These are phyloP conservation scores for Fallopia convolvulus DNA, from an alignment of 148 eudicot genomes.

Conservation along the genomic window DNA sequence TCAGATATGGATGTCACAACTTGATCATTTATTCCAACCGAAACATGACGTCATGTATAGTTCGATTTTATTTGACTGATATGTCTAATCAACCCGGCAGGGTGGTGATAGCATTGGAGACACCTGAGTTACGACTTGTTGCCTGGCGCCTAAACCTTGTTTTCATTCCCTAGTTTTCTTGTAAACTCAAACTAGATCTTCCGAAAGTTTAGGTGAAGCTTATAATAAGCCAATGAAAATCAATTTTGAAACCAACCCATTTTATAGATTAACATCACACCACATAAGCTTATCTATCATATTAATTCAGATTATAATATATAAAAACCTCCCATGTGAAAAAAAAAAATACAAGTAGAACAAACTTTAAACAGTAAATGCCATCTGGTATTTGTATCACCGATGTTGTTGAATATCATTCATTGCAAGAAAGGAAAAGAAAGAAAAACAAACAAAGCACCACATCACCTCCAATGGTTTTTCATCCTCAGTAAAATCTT, in stretches of 20 bases:
- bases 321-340: neutral
- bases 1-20: too few relatives aligned
- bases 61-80: too few relatives aligned
- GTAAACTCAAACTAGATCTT: too few relatives aligned
- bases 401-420: neutral
- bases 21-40: too few relatives aligned
- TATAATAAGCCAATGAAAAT: too few relatives aligned
- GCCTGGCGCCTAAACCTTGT: too few relatives aligned
- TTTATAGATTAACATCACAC: neutral
- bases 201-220: too few relatives aligned
- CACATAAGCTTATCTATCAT: neutral
- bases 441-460: neutral
- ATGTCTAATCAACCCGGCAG: too few relatives aligned
- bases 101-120: too few relatives aligned
- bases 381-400: neutral
- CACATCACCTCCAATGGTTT: neutral
- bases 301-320: neutral
- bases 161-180: too few relatives aligned
- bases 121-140: too few relatives aligned
- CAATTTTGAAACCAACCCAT: neutral
- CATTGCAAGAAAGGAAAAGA: neutral
- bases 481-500: neutral
- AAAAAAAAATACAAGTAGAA: neutral
- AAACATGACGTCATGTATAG: too few relatives aligned
- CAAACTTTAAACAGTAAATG: neutral